A percentile compares a stretch with the other conserved stretches of the same genome.
phyloP scores from a whole-genome alignment of 2,329 filamentous ascomycete species.

The Diplocarpon mali region DNA sequence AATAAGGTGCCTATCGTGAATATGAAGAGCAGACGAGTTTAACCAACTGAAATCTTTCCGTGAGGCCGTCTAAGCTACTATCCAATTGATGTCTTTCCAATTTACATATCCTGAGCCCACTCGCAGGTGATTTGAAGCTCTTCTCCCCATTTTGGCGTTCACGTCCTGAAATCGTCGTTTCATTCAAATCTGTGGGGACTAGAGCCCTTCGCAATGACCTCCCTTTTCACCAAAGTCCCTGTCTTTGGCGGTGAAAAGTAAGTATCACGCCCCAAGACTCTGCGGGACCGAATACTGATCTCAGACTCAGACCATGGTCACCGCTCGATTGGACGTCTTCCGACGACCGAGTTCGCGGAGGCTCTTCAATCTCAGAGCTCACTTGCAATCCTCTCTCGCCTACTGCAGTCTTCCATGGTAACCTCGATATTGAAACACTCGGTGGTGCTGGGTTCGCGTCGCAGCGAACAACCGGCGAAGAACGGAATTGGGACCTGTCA shows the following conservation, averaged over 20 bases:
- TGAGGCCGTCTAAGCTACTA: too few species aligned
- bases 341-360: conserved; percentile 70
- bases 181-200: neutral
- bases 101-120: too few species aligned
- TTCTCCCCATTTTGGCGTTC: too few species aligned
- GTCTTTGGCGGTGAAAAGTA: conserved; percentile 23
- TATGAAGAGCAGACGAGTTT: too few species aligned
- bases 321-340: conserved; percentile 52
- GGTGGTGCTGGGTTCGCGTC: conserved; percentile 76
- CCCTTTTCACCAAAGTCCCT: neutral
- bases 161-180: neutral
- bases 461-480: conserved; percentile 52
- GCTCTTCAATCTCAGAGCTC: conserved; percentile 48
- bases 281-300: neutral
- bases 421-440: conserved; percentile 61
- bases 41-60: too few species aligned
- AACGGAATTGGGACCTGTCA: conserved; percentile 51
- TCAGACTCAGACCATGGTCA: conserved; percentile 43
- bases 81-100: too few species aligned
- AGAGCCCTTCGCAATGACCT: conserved; percentile 6
- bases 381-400: conserved; percentile 24
- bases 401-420: conserved; percentile 49
- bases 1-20: too few species aligned
- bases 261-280: conserved; percentile 1
- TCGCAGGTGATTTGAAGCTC: too few species aligned